phyloP scores from a whole-genome alignment of 306 rosid species.

The Echinosophora koreensis region DNA sequence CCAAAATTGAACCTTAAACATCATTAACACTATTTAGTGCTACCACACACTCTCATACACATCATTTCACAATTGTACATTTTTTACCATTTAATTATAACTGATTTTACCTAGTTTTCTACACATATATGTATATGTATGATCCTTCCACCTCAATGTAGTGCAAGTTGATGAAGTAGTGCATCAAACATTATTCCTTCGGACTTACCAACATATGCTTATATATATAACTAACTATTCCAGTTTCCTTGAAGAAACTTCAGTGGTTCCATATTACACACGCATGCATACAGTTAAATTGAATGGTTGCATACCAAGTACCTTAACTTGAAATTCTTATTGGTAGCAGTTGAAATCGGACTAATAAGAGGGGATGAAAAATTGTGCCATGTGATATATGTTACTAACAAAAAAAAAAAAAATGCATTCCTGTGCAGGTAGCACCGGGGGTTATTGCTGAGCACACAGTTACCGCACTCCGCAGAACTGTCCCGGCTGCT shows the following conservation, averaged over 20 bases:
- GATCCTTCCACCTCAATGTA: no score
- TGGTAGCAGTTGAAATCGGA: neutral
- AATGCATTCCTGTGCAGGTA: constrained; percentile 55
- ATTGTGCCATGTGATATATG: neutral
- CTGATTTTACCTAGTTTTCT: no score
- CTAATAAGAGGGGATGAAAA: constrained; percentile 13
- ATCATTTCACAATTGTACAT: no score
- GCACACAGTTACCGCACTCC: constrained; percentile 78
- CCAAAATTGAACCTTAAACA: neutral
- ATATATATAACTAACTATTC: no score
- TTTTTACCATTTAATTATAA: no score
- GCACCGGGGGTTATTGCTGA: constrained; percentile 74
- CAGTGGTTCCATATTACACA: neutral
- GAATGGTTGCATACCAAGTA: neutral
- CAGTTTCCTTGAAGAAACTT: neutral
- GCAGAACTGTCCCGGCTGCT: constrained; percentile 85
- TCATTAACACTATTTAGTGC: neutral
- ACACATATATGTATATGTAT: no score
- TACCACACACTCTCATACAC: no score
- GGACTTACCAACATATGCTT: no score
- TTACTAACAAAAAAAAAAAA: neutral
- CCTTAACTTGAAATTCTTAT: constrained; percentile 8
- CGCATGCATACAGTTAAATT: neutral
- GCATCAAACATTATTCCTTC: no score
- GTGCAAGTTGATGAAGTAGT: no score